These are phyloP conservation scores for Arachis monticola DNA, from an alignment of 331 rosid species.

Conservation along the genomic window DNA sequence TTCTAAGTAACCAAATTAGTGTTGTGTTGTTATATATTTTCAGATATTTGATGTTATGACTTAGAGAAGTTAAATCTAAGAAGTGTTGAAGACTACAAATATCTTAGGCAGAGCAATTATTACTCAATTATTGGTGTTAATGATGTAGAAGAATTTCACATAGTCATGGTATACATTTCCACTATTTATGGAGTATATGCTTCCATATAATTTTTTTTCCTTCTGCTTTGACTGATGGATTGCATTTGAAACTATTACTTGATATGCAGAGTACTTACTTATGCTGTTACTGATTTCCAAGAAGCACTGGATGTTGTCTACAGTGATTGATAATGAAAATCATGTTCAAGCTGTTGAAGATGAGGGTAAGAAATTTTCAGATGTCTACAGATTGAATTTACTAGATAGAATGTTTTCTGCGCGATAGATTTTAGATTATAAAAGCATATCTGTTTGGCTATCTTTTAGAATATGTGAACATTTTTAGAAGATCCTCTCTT, in stretches of 20 bases:
- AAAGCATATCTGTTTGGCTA: neutral
- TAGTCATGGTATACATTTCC: conserved; percentile 65
- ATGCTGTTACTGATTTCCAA: conserved; percentile 53
- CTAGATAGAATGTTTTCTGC: too few relatives aligned
- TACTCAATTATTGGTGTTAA: conserved; percentile 75
- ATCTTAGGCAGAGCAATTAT: conserved; percentile 86
- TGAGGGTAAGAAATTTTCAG: conserved; percentile 67
- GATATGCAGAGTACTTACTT: conserved; percentile 36
- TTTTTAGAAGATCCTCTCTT: neutral
- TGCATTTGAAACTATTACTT: conserved; percentile 25
- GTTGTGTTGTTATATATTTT: neutral
- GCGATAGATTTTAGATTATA: conserved; percentile 3
- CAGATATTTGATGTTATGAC: conserved; percentile 39
- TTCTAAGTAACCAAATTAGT: conserved; percentile 5
- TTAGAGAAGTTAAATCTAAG: conserved; percentile 79
- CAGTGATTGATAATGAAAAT: conserved; percentile 86
- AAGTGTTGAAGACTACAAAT: conserved; percentile 72
- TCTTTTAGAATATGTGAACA: neutral
- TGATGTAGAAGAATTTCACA: conserved; percentile 83
- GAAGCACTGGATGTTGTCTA: conserved; percentile 91
- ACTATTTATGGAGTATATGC: conserved; percentile 24
- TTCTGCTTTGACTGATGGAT: conserved; percentile 20
- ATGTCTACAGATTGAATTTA: too few relatives aligned
- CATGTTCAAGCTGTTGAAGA: conserved; percentile 84
- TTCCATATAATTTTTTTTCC: conserved; percentile 1